Base-by-base conservation (phyloP, 2,329 filamentous ascomycete species). In the Paracoccidioides lutzii region DNA sequence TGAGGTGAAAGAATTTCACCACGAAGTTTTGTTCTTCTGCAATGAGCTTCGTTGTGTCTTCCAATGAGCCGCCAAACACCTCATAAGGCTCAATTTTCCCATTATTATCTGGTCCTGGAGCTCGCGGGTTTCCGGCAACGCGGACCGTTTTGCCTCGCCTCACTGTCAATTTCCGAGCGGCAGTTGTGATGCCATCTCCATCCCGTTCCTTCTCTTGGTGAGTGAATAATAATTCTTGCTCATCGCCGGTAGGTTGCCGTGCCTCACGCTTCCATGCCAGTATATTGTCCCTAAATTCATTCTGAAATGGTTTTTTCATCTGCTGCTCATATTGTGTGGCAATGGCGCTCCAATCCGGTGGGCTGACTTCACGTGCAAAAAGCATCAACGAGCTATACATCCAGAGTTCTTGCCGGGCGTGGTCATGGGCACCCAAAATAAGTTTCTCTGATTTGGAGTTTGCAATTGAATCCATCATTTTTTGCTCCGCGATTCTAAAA, bases 11-110 rank as follows among this genome's bases (percentile, higher is more conserved):
- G 69, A 96, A 93, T 63, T 95, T 89, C n/a, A 95, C 84, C 51
- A 96, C 78, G 67, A 97, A 98, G 67, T 96, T 97, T 69, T 98
- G 91, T 71, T 98, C 93, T 69, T 91, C 90, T 62, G 89, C 84
- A 57, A 96, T 83, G 55, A 95, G 78, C 5, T 86, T 88, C 46
- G 90, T 74, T 60, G 93, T 81, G 64, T 96, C 89, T 56, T 93
- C 86, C 59, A 96, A 73, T 10, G 88, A 82, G 41, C 83, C 84
- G 0, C 82, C 78, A 69, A 97, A 95, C 2, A 88, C 82, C 69
- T 95, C 90, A 62, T 84, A 91, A 0, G 88, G 82, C 61, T 87
- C 78, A 57, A 86, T 79, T 63, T 83, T 82, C 54, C 81, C 83
- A 61, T 85, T 82, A 49, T 73, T 71, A 65, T 83, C 85, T 51